These are phyloP conservation scores for Chrysopogon serrulatus DNA, from an alignment of 176 grass and related monocot species.

Conservation along the genomic window DNA sequence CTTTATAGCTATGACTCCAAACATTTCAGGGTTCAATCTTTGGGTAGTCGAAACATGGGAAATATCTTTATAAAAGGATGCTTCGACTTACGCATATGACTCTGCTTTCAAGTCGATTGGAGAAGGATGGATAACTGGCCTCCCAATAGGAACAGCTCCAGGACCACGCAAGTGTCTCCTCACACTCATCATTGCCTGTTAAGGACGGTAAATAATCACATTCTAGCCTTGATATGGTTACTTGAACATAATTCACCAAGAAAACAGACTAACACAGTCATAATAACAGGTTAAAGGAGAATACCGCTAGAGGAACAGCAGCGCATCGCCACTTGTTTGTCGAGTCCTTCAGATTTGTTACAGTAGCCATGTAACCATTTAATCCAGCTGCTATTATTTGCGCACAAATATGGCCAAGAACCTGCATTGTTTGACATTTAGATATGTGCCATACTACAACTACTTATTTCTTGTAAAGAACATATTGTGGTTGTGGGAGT, in stretches of 20 bases:
- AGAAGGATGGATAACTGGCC: conserved; percentile 61
- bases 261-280: background rate
- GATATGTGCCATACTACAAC: background rate
- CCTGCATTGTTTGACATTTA: conserved; percentile 23
- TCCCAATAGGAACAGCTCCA: conserved; percentile 51
- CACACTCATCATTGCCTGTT: conserved; percentile 68
- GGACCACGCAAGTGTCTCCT: conserved; percentile 54
- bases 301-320: conserved; percentile 53
- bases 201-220: background rate
- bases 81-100: conserved; percentile 24
- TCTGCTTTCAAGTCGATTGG: conserved; percentile 58
- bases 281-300: background rate
- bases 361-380: conserved; percentile 70
- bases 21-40: background rate
- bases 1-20: background rate
- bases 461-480: background rate
- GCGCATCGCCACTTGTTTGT: conserved; percentile 65
- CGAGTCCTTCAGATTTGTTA: conserved; percentile 59
- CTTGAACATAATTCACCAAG: background rate
- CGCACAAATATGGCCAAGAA: conserved; percentile 50
- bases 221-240: background rate
- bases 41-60: background rate
- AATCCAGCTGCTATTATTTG: conserved; percentile 53
- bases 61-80: background rate
- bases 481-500: background rate